Evolutionary conservation across 2,329 filamentous ascomycete species (phyloP), one percentile per base, ranked within the genome.

Genomic region (Canariomyces notabilis): DNA sequence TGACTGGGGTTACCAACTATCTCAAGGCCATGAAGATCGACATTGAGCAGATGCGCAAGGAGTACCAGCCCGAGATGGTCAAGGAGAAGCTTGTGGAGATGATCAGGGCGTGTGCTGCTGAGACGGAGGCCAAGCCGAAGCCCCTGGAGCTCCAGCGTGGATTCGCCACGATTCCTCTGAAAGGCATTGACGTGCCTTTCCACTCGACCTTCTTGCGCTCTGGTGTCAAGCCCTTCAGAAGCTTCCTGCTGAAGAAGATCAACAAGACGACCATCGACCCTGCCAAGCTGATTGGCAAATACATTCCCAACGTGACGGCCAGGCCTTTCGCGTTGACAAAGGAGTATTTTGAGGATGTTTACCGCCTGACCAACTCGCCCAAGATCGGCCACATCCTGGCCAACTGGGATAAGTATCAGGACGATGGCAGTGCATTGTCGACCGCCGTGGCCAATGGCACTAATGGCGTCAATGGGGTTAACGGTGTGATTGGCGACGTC

Each of bases 311-410:
- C 70, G 94, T 98, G 57, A 98, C 93, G 46, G 93, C 93, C 48
- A 84, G 84, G 70, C 93, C 93, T 14, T 98, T 98, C 66, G 89
- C 89, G 67, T 76, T 98, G 56, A 95, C 89, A 45, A 95, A 90
- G 78, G 93, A 97, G 73, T 98, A 98, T 74, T 98, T 98, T 70
- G 91, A 98, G 77, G 93, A 97, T 64, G 94, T 98, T 41, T 97
- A 97, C 73, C 82, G 82, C 60, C 72, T 98, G 65, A 98, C 93
- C 44, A 96, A 94, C 72, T 82, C 79, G 49, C 80, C 80, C 55
- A 79, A 84, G 68, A 89, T 90, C 62, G 85, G 82, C 35, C 79
- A 85, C 48, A 84, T 90, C 52, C 67, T 96, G 65, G 87, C 89
- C 57, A 95, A 96, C 73, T 89, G 85, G 85, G 85, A 88, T 40